These are phyloP conservation scores for Phylloporus scabripes DNA, from an alignment of 768 basidiomycete species.

Conservation along the genomic window DNA sequence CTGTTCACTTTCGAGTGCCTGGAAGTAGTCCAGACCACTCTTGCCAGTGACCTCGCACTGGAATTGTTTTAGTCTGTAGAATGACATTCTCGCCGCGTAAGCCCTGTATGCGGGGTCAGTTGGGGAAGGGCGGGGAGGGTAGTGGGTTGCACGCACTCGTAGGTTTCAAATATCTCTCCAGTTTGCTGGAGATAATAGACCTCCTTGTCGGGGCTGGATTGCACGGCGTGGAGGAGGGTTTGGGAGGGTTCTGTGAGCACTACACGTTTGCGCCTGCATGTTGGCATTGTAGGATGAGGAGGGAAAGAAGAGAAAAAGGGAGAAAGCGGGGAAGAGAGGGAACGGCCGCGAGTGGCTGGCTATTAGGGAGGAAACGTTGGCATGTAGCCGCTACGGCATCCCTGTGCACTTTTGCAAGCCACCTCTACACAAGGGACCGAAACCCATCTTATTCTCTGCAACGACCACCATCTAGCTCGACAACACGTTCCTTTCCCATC, in stretches of 20 bases:
- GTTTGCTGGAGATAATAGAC: slow-evolving; percentile 94
- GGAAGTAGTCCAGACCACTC: slow-evolving; percentile 89
- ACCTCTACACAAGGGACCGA: slow-evolving; percentile 23
- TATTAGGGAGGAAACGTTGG: slow-evolving; percentile 50
- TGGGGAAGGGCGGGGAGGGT: slow-evolving; percentile 23
- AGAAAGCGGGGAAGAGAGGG: slow-evolving; percentile 57
- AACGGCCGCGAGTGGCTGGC: slow-evolving; percentile 55
- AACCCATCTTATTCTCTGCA: slow-evolving; percentile 4
- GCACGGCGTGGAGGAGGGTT: slow-evolving; percentile 58
- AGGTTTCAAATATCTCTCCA: slow-evolving; percentile 95
- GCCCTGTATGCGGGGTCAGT: slow-evolving; percentile 38
- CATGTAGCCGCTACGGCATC: slow-evolving; percentile 33
- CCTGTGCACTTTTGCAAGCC: slow-evolving; percentile 27
- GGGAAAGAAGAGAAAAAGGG: slow-evolving; percentile 40
- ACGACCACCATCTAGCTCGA: not conserved
- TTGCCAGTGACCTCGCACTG: slow-evolving; percentile 97
- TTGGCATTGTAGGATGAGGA: slow-evolving; percentile 60
- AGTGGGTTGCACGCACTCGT: slow-evolving; percentile 62
- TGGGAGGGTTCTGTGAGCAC: slow-evolving; percentile 79
- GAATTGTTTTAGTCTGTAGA: slow-evolving; percentile 91
- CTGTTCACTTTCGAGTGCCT: slow-evolving; percentile 87
- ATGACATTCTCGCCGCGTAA: slow-evolving; percentile 89
- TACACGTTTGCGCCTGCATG: slow-evolving; percentile 85
- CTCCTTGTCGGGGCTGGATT: slow-evolving; percentile 59
- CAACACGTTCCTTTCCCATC: no score